These are phyloP conservation scores for Capsaspora owczarzaki DNA, from an alignment of 78 protist genomes.

Conservation along the genomic window DNA sequence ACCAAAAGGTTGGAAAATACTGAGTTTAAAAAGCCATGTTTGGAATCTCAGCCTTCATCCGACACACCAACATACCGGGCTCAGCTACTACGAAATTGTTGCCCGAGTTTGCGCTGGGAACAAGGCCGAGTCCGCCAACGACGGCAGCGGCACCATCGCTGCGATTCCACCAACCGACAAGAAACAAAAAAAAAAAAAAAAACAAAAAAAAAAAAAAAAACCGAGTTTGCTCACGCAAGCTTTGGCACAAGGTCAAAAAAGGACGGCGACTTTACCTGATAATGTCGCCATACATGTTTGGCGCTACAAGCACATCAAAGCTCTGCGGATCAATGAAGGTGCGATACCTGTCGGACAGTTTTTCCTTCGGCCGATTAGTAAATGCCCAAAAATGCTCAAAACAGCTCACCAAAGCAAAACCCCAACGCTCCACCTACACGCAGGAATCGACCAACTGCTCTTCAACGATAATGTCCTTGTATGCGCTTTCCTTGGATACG, in stretches of 20 bases:
- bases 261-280: conserved; percentile 9
- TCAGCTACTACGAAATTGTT: conserved; percentile 22
- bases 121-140: conserved; percentile 58
- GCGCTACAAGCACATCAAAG: conserved; percentile 57
- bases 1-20: neutral
- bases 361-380: neutral
- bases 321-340: conserved; percentile 32
- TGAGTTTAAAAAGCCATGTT: neutral
- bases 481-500: conserved; percentile 42
- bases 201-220: no score
- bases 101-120: conserved; percentile 57
- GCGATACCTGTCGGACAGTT: neutral
- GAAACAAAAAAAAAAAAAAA: neutral
- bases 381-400: neutral
- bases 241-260: no score
- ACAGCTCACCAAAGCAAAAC: no score
- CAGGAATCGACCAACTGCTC: conserved; percentile 57
- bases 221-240: no score
- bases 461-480: conserved; percentile 37
- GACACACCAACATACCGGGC: conserved; percentile 6
- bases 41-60: neutral
- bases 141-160: conserved; percentile 57
- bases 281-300: conserved; percentile 66
- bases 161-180: neutral
- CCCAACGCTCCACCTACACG: neutral